These are phyloP conservation scores for Cetradonia linearis DNA, from an alignment of 495 filamentous ascomycete genomes.

Conservation along the genomic window DNA sequence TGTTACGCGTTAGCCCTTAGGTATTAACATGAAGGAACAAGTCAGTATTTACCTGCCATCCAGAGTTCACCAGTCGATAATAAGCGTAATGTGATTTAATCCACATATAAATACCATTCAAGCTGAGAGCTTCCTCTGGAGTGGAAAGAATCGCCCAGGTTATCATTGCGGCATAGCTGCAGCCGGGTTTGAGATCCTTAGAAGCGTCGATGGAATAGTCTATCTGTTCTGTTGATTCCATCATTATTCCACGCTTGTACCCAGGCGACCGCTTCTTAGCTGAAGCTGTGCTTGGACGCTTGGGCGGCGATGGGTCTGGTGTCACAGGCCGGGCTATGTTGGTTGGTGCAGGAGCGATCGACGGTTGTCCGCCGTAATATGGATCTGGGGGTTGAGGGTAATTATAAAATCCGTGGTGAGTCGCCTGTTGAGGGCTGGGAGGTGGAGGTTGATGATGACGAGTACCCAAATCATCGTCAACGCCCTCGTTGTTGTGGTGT, in stretches of 20 bases:
- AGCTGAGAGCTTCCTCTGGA: conserved; percentile 72
- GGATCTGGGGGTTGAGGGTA: conserved; percentile 23
- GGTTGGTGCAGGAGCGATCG: conserved; percentile 58
- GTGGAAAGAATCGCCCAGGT: conserved; percentile 85
- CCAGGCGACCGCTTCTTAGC: conserved; percentile 48
- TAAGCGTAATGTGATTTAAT: conserved; percentile 84
- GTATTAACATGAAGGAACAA: background rate
- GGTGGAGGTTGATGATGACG: conserved; percentile 34
- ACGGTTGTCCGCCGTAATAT: conserved; percentile 36
- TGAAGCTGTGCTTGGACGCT: conserved; percentile 13
- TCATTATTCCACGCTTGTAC: conserved; percentile 56
- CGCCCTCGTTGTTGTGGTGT: conserved; percentile 21
- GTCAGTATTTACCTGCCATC: conserved; percentile 64
- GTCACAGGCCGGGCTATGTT: conserved; percentile 57
- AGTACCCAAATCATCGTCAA: conserved; percentile 38
- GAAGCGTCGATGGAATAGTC: conserved; percentile 76
- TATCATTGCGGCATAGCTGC: conserved; percentile 95
- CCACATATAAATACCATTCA: conserved; percentile 83
- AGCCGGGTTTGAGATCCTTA: conserved; percentile 85
- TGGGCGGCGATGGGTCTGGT: conserved; percentile 30
- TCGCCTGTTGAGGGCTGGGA: conserved; percentile 14
- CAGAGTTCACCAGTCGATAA: conserved; percentile 69
- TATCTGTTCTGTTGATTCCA: conserved; percentile 66
- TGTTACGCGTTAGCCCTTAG: conserved; percentile 32
- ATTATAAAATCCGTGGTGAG: conserved; percentile 21